These are phyloP conservation scores for Coemansia sp. DNA, from an alignment of 192 early-diverging fungal genomes.

Conservation along the genomic window DNA sequence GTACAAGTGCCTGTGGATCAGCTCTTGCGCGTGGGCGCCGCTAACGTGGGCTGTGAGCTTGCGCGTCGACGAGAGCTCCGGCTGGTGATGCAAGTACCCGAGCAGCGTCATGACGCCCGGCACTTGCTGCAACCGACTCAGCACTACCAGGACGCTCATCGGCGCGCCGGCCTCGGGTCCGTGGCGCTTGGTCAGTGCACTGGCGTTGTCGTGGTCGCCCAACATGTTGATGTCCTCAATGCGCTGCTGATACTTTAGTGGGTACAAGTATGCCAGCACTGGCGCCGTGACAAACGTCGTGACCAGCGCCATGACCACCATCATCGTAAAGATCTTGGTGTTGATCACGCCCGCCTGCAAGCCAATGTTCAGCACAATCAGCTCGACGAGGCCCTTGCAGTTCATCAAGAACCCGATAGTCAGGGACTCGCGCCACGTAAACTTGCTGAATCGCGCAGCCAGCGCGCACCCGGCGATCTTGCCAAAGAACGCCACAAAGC, in stretches of 20 bases:
- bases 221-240: constrained; percentile 30
- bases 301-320: constrained; percentile 80
- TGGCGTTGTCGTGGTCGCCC: constrained; percentile 6
- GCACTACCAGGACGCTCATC: constrained; percentile 58
- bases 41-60: constrained; percentile 6
- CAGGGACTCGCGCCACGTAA: constrained; percentile 82
- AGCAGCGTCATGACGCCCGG: constrained; percentile 74
- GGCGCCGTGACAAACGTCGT: constrained; percentile 93
- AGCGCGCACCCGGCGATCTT: constrained; percentile 84
- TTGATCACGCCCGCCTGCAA: constrained; percentile 83
- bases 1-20: constrained; percentile 15
- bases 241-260: constrained; percentile 62
- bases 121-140: constrained; percentile 67
- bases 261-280: constrained; percentile 73
- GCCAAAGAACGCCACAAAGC: constrained; percentile 77
- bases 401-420: constrained; percentile 93
- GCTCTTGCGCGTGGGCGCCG: constrained; percentile 6
- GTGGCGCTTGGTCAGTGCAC: constrained; percentile 20
- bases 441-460: constrained; percentile 68
- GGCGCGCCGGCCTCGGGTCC: constrained; percentile 33
- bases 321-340: constrained; percentile 68
- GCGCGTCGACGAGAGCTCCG: constrained; percentile 24
- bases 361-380: constrained; percentile 96
- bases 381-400: constrained; percentile 94
- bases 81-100: constrained; percentile 58